These are phyloP conservation scores for Russula dissimulans DNA, from an alignment of 768 basidiomycete genomes.

Conservation along the genomic window DNA sequence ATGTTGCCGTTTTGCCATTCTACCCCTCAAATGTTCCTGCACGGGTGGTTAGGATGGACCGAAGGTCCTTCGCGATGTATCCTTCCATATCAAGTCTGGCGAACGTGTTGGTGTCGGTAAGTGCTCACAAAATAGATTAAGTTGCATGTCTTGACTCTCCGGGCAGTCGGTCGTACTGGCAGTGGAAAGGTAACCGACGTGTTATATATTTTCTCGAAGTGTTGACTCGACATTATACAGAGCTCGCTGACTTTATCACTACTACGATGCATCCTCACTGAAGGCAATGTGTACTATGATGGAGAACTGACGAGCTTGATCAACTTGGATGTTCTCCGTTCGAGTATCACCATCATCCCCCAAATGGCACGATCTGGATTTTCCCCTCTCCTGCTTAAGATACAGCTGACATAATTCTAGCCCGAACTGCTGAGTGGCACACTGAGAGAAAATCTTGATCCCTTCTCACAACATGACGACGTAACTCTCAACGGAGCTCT, in stretches of 20 bases:
- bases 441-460: constrained; percentile 52
- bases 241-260: constrained; percentile 45
- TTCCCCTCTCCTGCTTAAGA: background rate
- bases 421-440: constrained; percentile 48
- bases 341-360: constrained; percentile 50
- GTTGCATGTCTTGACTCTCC: background rate
- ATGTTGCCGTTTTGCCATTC: constrained; percentile 41
- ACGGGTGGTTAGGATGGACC: constrained; percentile 37
- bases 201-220: constrained; percentile 1
- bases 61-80: constrained; percentile 43
- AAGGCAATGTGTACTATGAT: constrained; percentile 45
- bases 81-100: constrained; percentile 44
- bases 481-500: constrained; percentile 40
- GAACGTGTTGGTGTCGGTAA: constrained; percentile 48
- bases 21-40: constrained; percentile 6
- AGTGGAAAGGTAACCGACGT: constrained; percentile 35
- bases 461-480: constrained; percentile 48
- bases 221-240: constrained; percentile 19
- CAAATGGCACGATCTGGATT: constrained; percentile 34
- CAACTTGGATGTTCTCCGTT: constrained; percentile 45
- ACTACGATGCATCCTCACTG: constrained; percentile 44
- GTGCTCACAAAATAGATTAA: constrained; percentile 11
- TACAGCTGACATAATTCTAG: constrained; percentile 21
- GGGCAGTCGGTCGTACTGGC: constrained; percentile 47
- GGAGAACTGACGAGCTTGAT: constrained; percentile 36